These are phyloP conservation scores for Suillus decipiens DNA, from an alignment of 768 basidiomycete species.

Conservation along the genomic window DNA sequence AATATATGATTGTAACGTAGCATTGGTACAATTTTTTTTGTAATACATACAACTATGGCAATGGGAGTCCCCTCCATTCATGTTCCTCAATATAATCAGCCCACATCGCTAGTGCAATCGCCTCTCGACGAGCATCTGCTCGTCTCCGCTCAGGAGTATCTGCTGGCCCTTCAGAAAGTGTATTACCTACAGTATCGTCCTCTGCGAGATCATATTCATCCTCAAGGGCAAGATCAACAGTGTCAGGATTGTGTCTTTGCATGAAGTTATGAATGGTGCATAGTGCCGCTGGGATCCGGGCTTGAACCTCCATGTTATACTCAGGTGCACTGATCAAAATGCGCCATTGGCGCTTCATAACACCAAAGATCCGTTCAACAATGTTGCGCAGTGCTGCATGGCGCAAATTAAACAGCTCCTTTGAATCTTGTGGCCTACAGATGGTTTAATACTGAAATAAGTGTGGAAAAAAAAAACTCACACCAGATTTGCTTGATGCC, in stretches of 20 bases:
- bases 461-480: background rate
- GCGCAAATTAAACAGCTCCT: slow-evolving; percentile 8
- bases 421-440: background rate
- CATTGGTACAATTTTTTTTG: slow-evolving; percentile 9
- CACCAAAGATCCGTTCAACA: slow-evolving; percentile 26
- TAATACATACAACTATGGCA: background rate
- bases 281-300: slow-evolving; percentile 20
- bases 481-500: background rate
- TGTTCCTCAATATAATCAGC: slow-evolving; percentile 9
- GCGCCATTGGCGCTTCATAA: slow-evolving; percentile 19
- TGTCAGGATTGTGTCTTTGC: background rate
- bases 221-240: no score
- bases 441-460: background rate
- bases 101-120: slow-evolving; percentile 25
- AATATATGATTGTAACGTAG: no score
- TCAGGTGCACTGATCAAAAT: slow-evolving; percentile 15
- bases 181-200: no score
- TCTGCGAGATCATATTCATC: no score
- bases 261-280: slow-evolving; percentile 23
- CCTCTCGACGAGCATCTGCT: slow-evolving; percentile 15
- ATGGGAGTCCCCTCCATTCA: background rate
- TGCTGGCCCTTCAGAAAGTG: slow-evolving; percentile 1
- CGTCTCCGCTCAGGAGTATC: background rate
- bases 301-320: slow-evolving; percentile 18
- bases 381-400: slow-evolving; percentile 1